Evolutionary conservation across 768 basidiomycete genomes (phyloP).

Genomic region (Trametes meyenii): DNA sequence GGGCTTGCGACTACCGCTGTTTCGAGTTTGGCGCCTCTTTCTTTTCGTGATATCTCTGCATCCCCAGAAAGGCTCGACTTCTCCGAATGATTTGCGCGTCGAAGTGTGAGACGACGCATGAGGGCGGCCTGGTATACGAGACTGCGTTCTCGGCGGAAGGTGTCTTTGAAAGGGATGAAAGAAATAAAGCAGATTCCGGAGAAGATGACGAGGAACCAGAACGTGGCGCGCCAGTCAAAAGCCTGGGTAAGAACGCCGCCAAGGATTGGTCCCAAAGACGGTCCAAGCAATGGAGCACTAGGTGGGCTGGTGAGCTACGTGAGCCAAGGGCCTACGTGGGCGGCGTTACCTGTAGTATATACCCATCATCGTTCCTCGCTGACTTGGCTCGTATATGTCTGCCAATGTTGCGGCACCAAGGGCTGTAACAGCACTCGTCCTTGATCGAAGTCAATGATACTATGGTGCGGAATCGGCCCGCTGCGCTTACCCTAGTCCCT

Average conservation of each 20-base stretch:
- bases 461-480: not conserved
- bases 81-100: conserved; percentile 27
- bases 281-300: conserved; percentile 76
- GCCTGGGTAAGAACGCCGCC: conserved; percentile 69
- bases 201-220: conserved; percentile 79
- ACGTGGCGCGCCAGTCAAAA: conserved; percentile 78
- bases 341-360: conserved; percentile 55
- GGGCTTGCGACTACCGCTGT: conserved; percentile 5
- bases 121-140: conserved; percentile 74
- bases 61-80: conserved; percentile 29
- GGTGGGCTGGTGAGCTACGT: not conserved
- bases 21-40: not conserved
- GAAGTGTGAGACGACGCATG: conserved; percentile 38
- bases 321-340: not conserved
- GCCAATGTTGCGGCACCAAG: conserved; percentile 80
- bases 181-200: conserved; percentile 54
- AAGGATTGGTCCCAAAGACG: conserved; percentile 66
- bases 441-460: conserved; percentile 26
- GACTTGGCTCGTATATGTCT: conserved; percentile 74
- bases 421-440: conserved; percentile 65
- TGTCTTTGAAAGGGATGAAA: conserved; percentile 78
- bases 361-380: conserved; percentile 79
- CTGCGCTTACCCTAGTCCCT: conserved; percentile 59
- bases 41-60: conserved; percentile 11
- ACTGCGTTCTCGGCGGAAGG: conserved; percentile 85